Conservation (phyloP, 2,329 filamentous ascomycete species). For the Fusarium udum region DNA sequence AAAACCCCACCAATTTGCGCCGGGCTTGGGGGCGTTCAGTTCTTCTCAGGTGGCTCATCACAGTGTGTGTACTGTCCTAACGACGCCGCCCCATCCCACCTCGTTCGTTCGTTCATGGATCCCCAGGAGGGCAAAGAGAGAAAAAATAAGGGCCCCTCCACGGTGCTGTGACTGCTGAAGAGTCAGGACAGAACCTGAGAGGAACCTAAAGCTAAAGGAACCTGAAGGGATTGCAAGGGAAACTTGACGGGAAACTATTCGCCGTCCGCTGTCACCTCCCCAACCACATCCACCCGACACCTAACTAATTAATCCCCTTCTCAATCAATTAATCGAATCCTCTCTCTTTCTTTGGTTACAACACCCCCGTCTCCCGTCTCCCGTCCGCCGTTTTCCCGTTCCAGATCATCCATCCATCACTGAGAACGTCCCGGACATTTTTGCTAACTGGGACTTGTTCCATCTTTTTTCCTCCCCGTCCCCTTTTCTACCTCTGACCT, state of each 20-base stretch:
- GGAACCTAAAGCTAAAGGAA: slow-evolving; percentile 11
- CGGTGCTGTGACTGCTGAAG: neutral
- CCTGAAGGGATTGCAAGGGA: neutral
- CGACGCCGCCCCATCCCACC: slow-evolving; percentile 11
- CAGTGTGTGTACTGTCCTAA: slow-evolving; percentile 25
- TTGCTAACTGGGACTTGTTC: slow-evolving; percentile 31
- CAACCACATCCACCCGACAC: slow-evolving; percentile 37
- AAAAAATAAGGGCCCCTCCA: slow-evolving; percentile 40
- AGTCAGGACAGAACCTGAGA: neutral
- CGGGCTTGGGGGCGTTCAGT: slow-evolving; percentile 2
- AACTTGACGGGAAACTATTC: slow-evolving; percentile 35
- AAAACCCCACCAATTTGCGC: slow-evolving; percentile 31
- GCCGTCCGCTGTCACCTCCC: slow-evolving; percentile 40
- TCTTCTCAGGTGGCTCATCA: slow-evolving; percentile 17
- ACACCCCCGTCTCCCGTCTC: slow-evolving; percentile 38
- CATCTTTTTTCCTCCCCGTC: slow-evolving; percentile 25
- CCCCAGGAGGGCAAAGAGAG: neutral
- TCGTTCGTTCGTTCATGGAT: slow-evolving; percentile 7
- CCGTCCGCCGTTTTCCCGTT: slow-evolving; percentile 41
- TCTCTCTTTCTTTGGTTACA: slow-evolving; percentile 2
- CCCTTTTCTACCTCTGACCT: slow-evolving; percentile 18
- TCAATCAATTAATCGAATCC: slow-evolving; percentile 8
- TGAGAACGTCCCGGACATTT: slow-evolving; percentile 28
- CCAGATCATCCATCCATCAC: slow-evolving; percentile 42
- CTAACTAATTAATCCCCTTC: slow-evolving; percentile 32